These are phyloP conservation scores for Trametes coccinea DNA, from an alignment of 768 basidiomycete genomes.

Conservation along the genomic window DNA sequence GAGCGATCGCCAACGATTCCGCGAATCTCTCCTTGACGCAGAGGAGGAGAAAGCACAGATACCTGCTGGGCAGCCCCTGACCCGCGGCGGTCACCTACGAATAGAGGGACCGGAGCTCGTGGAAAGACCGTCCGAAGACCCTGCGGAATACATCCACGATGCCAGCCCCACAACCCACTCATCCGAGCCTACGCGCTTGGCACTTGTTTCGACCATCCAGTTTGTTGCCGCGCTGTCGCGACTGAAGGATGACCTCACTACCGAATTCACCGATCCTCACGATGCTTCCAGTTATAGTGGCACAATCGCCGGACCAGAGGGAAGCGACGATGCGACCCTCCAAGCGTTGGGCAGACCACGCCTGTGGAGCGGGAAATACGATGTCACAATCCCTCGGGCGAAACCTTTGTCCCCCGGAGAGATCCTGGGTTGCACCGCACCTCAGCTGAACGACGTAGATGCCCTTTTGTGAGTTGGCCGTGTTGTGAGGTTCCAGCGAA, in stretches of 20 bases:
- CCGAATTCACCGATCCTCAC: constrained; percentile 35
- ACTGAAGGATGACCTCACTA: constrained; percentile 75
- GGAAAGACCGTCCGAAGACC: constrained; percentile 17
- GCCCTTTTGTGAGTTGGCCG: constrained; percentile 74
- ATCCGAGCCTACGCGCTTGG: constrained; percentile 63
- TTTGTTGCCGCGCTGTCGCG: constrained; percentile 92
- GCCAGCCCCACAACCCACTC: background rate
- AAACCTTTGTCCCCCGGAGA: constrained; percentile 96
- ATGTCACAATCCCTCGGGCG: constrained; percentile 75
- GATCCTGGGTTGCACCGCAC: constrained; percentile 96
- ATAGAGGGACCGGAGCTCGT: constrained; percentile 50
- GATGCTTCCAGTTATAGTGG: constrained; percentile 12
- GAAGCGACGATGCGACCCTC: constrained; percentile 10
- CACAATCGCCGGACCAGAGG: constrained; percentile 19
- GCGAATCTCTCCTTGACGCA: constrained; percentile 58
- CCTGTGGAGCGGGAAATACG: constrained; percentile 66
- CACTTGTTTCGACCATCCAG: constrained; percentile 96
- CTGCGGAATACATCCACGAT: background rate
- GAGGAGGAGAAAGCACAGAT: constrained; percentile 50
- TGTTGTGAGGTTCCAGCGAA: no score
- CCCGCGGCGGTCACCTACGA: constrained; percentile 48
- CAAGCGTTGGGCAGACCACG: constrained; percentile 21
- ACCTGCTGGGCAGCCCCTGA: constrained; percentile 44
- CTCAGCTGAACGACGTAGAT: constrained; percentile 74
- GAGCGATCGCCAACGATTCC: constrained; percentile 65